These are phyloP conservation scores for Aotearoamyces nothofagi DNA, from an alignment of 2,329 filamentous ascomycete genomes.

Conservation along the genomic window DNA sequence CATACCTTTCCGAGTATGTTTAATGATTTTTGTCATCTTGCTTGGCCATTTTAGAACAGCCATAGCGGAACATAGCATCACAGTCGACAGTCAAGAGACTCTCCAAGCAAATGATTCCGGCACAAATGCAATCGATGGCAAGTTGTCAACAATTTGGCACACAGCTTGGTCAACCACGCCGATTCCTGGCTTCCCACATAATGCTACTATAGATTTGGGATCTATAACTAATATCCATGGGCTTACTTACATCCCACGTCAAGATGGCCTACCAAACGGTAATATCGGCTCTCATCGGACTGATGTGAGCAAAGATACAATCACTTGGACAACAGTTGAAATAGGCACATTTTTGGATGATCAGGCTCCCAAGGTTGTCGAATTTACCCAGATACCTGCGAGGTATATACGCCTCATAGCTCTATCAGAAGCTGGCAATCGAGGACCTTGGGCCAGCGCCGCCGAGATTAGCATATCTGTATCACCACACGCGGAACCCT, in stretches of 20 bases:
- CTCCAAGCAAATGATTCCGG: constrained; percentile 1
- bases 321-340: constrained; percentile 16
- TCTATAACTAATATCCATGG: constrained; percentile 16
- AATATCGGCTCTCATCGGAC: constrained; percentile 21
- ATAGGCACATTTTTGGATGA: constrained; percentile 11
- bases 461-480: constrained; percentile 5
- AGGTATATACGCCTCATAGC: constrained; percentile 7
- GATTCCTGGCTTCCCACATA: constrained; percentile 16
- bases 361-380: constrained; percentile 3
- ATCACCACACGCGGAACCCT: not conserved
- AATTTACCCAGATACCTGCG: constrained; percentile 3
- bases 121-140: constrained; percentile 18
- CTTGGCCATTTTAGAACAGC: not conserved
- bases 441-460: constrained; percentile 7
- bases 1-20: no score
- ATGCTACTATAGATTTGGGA: constrained; percentile 20
- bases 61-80: not conserved
- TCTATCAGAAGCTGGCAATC: constrained; percentile 8
- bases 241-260: constrained; percentile 19
- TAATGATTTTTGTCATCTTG: not conserved
- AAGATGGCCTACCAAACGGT: constrained; percentile 19
- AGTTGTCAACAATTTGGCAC: constrained; percentile 20
- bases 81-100: not conserved
- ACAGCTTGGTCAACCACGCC: constrained; percentile 13
- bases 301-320: constrained; percentile 17